Evolutionary conservation across 352 stramenopile genomes (phyloP).

Genomic region (Phytopythium vexans): DNA sequence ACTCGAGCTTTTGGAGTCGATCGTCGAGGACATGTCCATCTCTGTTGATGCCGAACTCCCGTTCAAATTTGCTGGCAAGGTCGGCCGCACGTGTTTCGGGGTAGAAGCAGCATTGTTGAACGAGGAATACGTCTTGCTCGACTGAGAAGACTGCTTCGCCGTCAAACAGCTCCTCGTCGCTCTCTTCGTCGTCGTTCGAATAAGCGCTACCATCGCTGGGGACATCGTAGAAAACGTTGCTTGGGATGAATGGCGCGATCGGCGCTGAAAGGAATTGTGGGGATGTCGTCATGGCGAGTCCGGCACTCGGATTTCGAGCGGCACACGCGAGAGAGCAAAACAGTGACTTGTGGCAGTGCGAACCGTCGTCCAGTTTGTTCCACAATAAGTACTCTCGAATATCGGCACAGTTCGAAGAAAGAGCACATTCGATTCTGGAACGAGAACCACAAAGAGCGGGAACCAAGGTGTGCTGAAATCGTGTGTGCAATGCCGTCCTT

Average conservation of each 20-base stretch:
- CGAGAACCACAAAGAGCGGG: no score
- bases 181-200: constrained; percentile 17
- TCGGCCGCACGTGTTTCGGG: constrained; percentile 34
- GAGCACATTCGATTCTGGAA: no score
- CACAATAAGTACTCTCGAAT: no score
- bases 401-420: no score
- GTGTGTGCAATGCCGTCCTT: constrained; percentile 10
- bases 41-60: constrained; percentile 35
- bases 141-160: constrained; percentile 37
- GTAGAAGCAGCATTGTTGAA: constrained; percentile 57
- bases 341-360: no score
- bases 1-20: constrained; percentile 37
- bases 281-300: not conserved
- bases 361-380: no score
- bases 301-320: no score
- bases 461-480: no score
- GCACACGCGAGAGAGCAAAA: no score
- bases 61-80: constrained; percentile 35
- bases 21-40: constrained; percentile 31
- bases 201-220: constrained; percentile 12
- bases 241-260: constrained; percentile 29
- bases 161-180: constrained; percentile 38
- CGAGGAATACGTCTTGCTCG: constrained; percentile 57
- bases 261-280: constrained; percentile 13
- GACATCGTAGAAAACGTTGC: constrained; percentile 24